Evolutionary conservation across 2,329 filamentous ascomycete species (phyloP).

Genomic region (Basipetospora chlamydospora): DNA sequence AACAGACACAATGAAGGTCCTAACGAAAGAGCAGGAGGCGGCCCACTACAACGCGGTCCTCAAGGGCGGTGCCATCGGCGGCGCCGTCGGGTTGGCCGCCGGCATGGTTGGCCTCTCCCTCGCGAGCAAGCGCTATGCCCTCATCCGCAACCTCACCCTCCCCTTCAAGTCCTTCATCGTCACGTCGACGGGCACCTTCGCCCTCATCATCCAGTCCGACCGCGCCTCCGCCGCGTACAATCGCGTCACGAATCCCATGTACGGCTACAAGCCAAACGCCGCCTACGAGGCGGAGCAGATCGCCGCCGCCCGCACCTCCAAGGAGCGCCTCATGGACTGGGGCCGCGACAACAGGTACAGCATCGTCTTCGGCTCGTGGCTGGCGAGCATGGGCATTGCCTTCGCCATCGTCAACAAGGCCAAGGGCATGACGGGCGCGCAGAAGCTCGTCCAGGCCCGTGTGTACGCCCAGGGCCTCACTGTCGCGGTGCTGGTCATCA

Average conservation of each 20-base stretch:
- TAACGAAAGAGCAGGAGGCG: constrained; percentile 83
- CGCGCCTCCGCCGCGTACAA: constrained; percentile 53
- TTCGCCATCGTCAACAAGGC: constrained; percentile 66
- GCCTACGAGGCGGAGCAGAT: constrained; percentile 39
- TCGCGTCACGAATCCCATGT: constrained; percentile 50
- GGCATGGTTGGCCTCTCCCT: constrained; percentile 54
- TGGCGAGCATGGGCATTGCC: constrained; percentile 63
- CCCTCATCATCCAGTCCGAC: constrained; percentile 80
- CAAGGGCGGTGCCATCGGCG: constrained; percentile 64
- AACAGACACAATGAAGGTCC: constrained; percentile 65
- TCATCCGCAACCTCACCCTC: constrained; percentile 68
- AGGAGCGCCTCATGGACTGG: constrained; percentile 55
- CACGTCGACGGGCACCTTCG: constrained; percentile 67
- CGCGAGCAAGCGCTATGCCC: constrained; percentile 57
- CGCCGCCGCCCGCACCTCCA: constrained; percentile 38
- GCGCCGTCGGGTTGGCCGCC: constrained; percentile 48
- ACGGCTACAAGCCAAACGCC: constrained; percentile 49
- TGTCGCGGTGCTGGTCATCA: constrained; percentile 67
- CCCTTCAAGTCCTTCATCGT: constrained; percentile 87
- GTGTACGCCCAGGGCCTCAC: constrained; percentile 88
- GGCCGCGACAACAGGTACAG: constrained; percentile 70
- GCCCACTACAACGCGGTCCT: constrained; percentile 74
- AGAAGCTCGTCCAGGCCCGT: constrained; percentile 90
- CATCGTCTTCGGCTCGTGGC: constrained; percentile 71
- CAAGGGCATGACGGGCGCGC: constrained; percentile 55